These are phyloP conservation scores for Colletotrichum sp. DNA, from an alignment of 2,329 filamentous ascomycete genomes.

Conservation along the genomic window DNA sequence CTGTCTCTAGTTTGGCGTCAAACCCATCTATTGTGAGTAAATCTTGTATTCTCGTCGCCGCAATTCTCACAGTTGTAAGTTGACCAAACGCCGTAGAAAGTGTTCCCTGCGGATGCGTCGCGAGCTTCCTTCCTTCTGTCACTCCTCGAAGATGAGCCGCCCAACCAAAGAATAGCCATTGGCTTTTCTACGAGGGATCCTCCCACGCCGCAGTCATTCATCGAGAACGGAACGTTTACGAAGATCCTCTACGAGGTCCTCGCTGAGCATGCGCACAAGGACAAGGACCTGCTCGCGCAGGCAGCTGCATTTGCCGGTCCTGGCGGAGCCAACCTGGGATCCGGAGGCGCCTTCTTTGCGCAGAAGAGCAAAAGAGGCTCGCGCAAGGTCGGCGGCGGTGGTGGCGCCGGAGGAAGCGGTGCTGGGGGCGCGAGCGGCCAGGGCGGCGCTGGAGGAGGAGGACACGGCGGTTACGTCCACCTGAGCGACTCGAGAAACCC, in stretches of 20 bases:
- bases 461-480: conserved; percentile 68
- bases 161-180: conserved; percentile 58
- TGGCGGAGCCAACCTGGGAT: conserved; percentile 57
- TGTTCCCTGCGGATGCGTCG: conserved; percentile 53
- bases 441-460: conserved; percentile 65
- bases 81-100: conserved; percentile 51
- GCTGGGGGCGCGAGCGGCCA: conserved; percentile 63
- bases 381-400: conserved; percentile 40
- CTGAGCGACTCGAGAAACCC: conserved; percentile 68
- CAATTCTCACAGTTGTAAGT: not conserved
- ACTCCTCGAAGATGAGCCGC: conserved; percentile 63
- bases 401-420: conserved; percentile 48
- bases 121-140: conserved; percentile 59
- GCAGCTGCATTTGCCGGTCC: conserved; percentile 65
- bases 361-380: conserved; percentile 40
- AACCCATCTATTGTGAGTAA: conserved; percentile 60
- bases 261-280: conserved; percentile 57
- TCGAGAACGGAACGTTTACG: conserved; percentile 64
- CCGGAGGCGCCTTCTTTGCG: conserved; percentile 56
- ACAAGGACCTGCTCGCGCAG: conserved; percentile 60
- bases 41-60: not conserved
- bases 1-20: conserved; percentile 51
- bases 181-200: conserved; percentile 64
- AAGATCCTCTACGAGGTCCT: conserved; percentile 64
- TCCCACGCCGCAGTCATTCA: conserved; percentile 65